phyloP scores from a whole-genome alignment of 306 rosid species.

The Amphicarpaea edgeworthii region DNA sequence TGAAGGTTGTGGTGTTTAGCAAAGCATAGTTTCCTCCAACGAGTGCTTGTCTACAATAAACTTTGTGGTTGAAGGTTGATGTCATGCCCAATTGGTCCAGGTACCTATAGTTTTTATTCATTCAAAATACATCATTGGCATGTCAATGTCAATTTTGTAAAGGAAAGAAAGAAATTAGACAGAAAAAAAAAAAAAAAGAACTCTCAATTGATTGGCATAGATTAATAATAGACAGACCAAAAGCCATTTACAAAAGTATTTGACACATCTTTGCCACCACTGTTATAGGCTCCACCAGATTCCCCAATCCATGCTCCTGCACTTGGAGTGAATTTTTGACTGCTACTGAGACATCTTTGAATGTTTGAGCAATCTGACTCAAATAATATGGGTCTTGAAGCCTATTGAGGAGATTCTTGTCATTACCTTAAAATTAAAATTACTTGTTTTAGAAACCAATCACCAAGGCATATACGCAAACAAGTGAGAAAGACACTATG shows the following conservation, averaged over 20 bases:
- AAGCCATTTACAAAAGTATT: slow-evolving; percentile 70
- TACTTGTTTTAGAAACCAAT: slow-evolving; percentile 8
- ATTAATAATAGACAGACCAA: slow-evolving; percentile 49
- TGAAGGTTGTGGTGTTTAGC: slow-evolving; percentile 66
- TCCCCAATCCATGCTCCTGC: slow-evolving; percentile 78
- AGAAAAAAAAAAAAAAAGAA: background rate
- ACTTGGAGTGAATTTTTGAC: slow-evolving; percentile 48
- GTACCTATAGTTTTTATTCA: slow-evolving; percentile 54
- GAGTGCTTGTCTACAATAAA: slow-evolving; percentile 69
- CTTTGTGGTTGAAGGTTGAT: slow-evolving; percentile 60
- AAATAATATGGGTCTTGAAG: slow-evolving; percentile 66
- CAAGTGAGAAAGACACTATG: too few relatives aligned
- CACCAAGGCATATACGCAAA: background rate
- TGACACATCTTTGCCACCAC: slow-evolving; percentile 73
- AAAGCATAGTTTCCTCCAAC: slow-evolving; percentile 77
- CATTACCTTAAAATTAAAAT: slow-evolving; percentile 52
- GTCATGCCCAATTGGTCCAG: slow-evolving; percentile 78
- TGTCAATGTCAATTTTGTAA: background rate
- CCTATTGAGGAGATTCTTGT: slow-evolving; percentile 53
- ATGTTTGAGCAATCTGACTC: slow-evolving; percentile 56
- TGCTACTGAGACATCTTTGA: slow-evolving; percentile 39
- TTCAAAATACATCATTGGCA: background rate
- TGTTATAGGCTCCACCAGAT: slow-evolving; percentile 80
- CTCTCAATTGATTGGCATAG: background rate
- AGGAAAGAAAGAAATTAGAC: too few relatives aligned